phyloP scores from a whole-genome alignment of 2,329 filamentous ascomycete species.

The Penicillium sp. region DNA sequence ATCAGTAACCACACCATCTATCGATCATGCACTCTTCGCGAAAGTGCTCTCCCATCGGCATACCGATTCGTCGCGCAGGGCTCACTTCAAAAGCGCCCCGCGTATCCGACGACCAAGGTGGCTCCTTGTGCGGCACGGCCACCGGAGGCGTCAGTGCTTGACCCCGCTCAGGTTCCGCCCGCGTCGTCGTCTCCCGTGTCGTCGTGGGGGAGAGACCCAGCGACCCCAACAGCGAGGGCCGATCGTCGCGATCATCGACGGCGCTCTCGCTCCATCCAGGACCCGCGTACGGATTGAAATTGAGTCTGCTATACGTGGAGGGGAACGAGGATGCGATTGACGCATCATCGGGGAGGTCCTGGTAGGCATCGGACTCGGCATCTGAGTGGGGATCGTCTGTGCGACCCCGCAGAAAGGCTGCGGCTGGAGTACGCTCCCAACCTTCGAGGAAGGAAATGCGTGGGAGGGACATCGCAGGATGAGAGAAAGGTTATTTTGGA shows the following conservation, averaged over 20 bases:
- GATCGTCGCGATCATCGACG: conserved; percentile 37
- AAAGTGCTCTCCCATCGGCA: conserved; percentile 26
- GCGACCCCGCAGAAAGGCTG: conserved; percentile 33
- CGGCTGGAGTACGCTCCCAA: conserved; percentile 43
- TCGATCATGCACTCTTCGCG: not conserved
- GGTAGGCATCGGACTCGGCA: conserved; percentile 33
- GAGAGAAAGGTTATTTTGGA: not conserved
- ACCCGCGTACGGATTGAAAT: conserved; percentile 49
- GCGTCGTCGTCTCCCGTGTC: conserved; percentile 24
- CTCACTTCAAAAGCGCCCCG: conserved; percentile 58
- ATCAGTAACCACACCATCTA: not conserved
- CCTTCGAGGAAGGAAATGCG: conserved; percentile 50
- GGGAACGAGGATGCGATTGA: conserved; percentile 40
- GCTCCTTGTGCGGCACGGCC: conserved; percentile 21
- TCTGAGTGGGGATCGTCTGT: conserved; percentile 23
- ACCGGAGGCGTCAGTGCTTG: conserved; percentile 8
- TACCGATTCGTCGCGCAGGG: conserved; percentile 57
- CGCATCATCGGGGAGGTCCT: conserved; percentile 37
- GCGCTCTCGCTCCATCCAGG: conserved; percentile 41
- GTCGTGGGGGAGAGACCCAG: conserved; percentile 26
- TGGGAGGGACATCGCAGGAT: conserved; percentile 45
- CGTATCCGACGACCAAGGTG: conserved; percentile 30
- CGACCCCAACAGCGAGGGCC: conserved; percentile 25
- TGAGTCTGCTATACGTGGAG: conserved; percentile 43
- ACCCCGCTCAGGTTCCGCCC: conserved; percentile 20